Conservation (phyloP, 257 asterid genomes). For the Fraxinus cuspidata region DNA sequence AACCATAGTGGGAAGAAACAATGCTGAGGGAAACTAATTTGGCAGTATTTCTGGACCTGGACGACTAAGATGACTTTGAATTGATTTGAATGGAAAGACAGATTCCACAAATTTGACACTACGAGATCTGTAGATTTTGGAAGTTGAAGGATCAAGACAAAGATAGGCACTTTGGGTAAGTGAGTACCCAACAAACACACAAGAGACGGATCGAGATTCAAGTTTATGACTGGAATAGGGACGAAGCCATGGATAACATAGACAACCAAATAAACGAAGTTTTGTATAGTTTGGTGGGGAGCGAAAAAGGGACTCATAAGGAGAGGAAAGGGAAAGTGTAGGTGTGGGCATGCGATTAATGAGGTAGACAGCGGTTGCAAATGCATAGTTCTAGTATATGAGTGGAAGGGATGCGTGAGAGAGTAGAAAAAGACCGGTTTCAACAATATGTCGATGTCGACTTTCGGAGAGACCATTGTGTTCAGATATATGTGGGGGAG, state of each 20-base stretch:
- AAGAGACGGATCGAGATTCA: not conserved
- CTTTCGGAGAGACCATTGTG: not conserved
- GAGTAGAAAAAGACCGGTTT: too few relatives aligned
- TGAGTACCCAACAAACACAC: not conserved
- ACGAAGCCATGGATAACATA: not conserved
- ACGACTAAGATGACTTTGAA: too few relatives aligned
- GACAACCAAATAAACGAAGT: not conserved
- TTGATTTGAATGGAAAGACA: too few relatives aligned
- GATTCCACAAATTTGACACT: not conserved
- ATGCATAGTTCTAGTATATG: too few relatives aligned
- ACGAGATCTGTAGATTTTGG: not conserved
- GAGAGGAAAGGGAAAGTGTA: not conserved
- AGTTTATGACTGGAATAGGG: not conserved
- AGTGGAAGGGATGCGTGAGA: too few relatives aligned
- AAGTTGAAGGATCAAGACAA: not conserved
- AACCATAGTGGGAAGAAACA: too few relatives aligned
- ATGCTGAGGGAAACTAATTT: too few relatives aligned
- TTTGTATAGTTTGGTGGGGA: not conserved
- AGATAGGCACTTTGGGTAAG: not conserved
- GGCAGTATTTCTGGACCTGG: too few relatives aligned
- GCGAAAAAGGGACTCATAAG: not conserved
- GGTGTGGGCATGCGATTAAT: too few relatives aligned
- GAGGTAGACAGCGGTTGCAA: too few relatives aligned
- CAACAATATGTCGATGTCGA: not conserved
- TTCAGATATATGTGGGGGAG: not conserved